phyloP scores from a whole-genome alignment of 768 basidiomycete species.

The Russula griseocarnosa region DNA sequence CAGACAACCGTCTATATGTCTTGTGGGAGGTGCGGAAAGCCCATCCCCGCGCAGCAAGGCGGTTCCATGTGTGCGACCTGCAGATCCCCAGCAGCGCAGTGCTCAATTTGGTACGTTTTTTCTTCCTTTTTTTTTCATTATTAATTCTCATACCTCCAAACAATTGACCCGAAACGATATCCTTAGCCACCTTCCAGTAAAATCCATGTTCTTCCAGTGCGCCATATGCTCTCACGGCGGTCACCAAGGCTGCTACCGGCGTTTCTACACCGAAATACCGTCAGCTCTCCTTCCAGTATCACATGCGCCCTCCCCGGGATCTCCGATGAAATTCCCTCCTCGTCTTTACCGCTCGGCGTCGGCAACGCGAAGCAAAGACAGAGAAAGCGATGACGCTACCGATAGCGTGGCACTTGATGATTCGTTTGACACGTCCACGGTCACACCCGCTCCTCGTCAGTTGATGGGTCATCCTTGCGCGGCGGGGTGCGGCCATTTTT shows the following conservation, averaged over 20 bases:
- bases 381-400: conserved; percentile 18
- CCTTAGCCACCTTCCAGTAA: conserved; percentile 73
- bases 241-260: conserved; percentile 71
- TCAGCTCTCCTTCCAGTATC: conserved; percentile 45
- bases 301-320: conserved; percentile 31
- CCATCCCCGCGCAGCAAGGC: conserved; percentile 47
- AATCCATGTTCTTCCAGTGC: conserved; percentile 66
- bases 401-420: conserved; percentile 19
- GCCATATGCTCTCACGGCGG: conserved; percentile 77
- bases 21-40: conserved; percentile 67
- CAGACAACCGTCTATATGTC: conserved; percentile 68
- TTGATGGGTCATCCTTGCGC: conserved; percentile 64
- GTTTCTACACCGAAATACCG: conserved; percentile 59
- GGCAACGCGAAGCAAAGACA: conserved; percentile 29
- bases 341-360: conserved; percentile 25
- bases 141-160: neutral
- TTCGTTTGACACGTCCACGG: conserved; percentile 12
- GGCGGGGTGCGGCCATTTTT: conserved; percentile 78
- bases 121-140: too few species aligned
- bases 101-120: conserved; percentile 67
- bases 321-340: conserved; percentile 20
- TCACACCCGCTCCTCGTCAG: conserved; percentile 10
- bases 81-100: conserved; percentile 43
- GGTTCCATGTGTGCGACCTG: conserved; percentile 58
- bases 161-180: conserved; percentile 1